These are phyloP conservation scores for Neofusicoccum laricinum DNA, from an alignment of 2,329 filamentous ascomycete genomes.

Conservation along the genomic window DNA sequence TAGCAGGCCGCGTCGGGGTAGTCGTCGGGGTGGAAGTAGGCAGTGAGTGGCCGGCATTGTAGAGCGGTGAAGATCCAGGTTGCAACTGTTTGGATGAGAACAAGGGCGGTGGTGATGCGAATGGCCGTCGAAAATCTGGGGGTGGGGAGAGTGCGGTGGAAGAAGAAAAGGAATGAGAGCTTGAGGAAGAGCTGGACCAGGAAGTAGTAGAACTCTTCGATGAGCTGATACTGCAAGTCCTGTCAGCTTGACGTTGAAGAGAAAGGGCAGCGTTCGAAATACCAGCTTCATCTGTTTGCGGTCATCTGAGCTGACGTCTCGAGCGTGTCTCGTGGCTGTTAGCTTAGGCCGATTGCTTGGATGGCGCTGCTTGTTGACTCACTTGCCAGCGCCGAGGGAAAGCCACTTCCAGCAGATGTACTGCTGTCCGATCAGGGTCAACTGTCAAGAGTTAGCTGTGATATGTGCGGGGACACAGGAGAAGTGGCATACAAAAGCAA, in stretches of 20 bases:
- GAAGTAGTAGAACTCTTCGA: conserved; percentile 11
- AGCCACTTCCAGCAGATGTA: conserved; percentile 6
- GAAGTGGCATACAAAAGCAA: background rate
- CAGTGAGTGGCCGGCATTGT: conserved; percentile 7
- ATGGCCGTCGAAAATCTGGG: background rate
- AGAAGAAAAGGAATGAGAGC: conserved; percentile 9
- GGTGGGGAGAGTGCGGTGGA: background rate
- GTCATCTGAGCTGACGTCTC: background rate
- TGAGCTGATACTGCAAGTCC: background rate
- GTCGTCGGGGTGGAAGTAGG: background rate
- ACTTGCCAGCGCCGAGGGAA: background rate
- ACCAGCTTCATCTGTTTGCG: background rate
- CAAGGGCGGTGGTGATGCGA: background rate
- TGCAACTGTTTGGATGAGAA: background rate
- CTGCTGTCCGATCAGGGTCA: background rate
- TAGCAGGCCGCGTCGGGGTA: conserved; percentile 4
- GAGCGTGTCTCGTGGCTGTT: background rate
- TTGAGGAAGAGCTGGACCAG: conserved; percentile 12
- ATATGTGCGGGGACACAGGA: too few relatives aligned
- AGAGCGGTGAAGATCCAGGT: background rate
- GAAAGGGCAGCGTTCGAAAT: background rate
- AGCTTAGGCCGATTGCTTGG: background rate
- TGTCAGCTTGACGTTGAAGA: background rate
- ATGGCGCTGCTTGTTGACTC: background rate
- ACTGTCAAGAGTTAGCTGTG: background rate